These are phyloP conservation scores for Fagus sylvatica DNA, from an alignment of 306 rosid species.

Conservation along the genomic window DNA sequence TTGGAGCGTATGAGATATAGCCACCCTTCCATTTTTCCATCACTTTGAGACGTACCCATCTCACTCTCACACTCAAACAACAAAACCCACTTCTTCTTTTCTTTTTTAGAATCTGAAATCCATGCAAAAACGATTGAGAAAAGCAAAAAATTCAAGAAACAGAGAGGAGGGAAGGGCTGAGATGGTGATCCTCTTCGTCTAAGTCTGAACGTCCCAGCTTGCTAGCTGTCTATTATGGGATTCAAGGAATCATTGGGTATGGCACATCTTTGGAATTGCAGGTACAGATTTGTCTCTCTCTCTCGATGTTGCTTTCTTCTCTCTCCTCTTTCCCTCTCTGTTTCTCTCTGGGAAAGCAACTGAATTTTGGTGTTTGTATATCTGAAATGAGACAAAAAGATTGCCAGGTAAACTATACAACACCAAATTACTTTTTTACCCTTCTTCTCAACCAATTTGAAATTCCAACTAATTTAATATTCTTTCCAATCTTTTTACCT, in stretches of 20 bases:
- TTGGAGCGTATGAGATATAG: slow-evolving; percentile 67
- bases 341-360: slow-evolving; percentile 22
- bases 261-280: slow-evolving; percentile 24
- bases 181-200: slow-evolving; percentile 16
- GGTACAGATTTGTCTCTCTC: slow-evolving; percentile 10
- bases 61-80: neutral
- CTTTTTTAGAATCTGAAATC: neutral
- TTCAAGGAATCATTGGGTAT: slow-evolving; percentile 28
- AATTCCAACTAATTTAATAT: too few relatives aligned
- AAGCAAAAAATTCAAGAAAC: neutral
- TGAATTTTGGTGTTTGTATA: neutral
- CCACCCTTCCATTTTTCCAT: slow-evolving; percentile 76
- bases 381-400: slow-evolving; percentile 27
- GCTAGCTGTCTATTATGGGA: neutral
- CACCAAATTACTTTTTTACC: slow-evolving; percentile 22
- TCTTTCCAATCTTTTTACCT: too few relatives aligned
- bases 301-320: neutral
- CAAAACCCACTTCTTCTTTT: slow-evolving; percentile 5
- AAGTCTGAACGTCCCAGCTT: too few relatives aligned
- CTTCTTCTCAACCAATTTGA: slow-evolving; percentile 36
- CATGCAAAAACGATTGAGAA: slow-evolving; percentile 23
- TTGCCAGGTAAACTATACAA: slow-evolving; percentile 19
- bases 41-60: slow-evolving; percentile 38
- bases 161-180: neutral
- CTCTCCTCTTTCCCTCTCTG: neutral